These are phyloP conservation scores for Tolypocladium capitatum DNA, from an alignment of 2,329 filamentous ascomycete species.

Conservation along the genomic window DNA sequence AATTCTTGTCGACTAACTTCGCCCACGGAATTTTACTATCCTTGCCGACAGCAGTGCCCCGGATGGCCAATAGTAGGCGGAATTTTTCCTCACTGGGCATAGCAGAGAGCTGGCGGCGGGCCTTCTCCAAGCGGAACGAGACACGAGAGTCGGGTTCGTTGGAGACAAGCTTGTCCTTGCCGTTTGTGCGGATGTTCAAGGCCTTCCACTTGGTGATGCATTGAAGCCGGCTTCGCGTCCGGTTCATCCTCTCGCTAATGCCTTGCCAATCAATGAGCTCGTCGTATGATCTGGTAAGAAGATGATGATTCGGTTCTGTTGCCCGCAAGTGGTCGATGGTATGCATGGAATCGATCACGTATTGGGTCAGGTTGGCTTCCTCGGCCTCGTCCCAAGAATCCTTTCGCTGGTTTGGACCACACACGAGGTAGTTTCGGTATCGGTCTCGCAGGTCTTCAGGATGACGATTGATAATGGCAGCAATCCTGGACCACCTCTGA, in stretches of 20 bases:
- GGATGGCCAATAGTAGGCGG: slow-evolving; percentile 28
- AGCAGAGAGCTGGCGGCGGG: slow-evolving; percentile 25
- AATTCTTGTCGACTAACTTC: slow-evolving; percentile 26
- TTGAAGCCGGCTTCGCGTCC: slow-evolving; percentile 50
- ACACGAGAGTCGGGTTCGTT: slow-evolving; percentile 18
- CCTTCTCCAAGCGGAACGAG: slow-evolving; percentile 29
- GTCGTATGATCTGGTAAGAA: slow-evolving; percentile 30
- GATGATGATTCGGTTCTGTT: slow-evolving; percentile 16
- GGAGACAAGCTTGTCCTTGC: slow-evolving; percentile 19
- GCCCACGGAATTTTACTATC: slow-evolving; percentile 39
- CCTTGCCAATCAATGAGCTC: slow-evolving; percentile 50
- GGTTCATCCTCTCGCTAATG: slow-evolving; percentile 49
- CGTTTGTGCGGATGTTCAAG: slow-evolving; percentile 21
- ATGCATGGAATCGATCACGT: slow-evolving; percentile 39
- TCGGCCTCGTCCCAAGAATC: slow-evolving; percentile 50
- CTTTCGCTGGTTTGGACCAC: slow-evolving; percentile 36
- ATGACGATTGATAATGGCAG: slow-evolving; percentile 47
- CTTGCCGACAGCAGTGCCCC: slow-evolving; percentile 21
- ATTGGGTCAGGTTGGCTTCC: slow-evolving; percentile 36
- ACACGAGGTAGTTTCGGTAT: slow-evolving; percentile 54
- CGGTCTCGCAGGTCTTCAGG: slow-evolving; percentile 56
- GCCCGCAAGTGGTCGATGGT: slow-evolving; percentile 28
- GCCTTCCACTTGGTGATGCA: slow-evolving; percentile 55
- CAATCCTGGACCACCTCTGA: slow-evolving; percentile 50
- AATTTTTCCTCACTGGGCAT: slow-evolving; percentile 33